phyloP scores from a whole-genome alignment of 441 rosid genomes.

The Bruguiera hainesii region DNA sequence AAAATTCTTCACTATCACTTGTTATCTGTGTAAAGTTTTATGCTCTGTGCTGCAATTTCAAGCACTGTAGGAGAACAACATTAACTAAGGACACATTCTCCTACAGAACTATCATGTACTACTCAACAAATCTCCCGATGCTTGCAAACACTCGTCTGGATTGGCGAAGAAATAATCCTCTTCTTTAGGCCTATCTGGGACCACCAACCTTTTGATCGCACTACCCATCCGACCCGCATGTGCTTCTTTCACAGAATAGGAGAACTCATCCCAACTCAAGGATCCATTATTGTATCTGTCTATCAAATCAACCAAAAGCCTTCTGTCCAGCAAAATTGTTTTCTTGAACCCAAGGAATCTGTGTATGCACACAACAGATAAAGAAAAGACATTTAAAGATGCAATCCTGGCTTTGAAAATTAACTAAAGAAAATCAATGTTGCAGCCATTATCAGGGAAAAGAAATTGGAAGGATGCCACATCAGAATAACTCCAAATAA shows the following conservation, averaged over 20 bases:
- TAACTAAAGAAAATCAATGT: neutral
- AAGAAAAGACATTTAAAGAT: neutral
- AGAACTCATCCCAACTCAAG: constrained; percentile 78
- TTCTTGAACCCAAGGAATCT: constrained; percentile 85
- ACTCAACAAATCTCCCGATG: constrained; percentile 35
- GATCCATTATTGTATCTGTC: constrained; percentile 57
- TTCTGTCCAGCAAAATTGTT: constrained; percentile 66
- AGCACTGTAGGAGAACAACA: constrained; percentile 19
- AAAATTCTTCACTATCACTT: constrained; percentile 11
- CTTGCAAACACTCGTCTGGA: constrained; percentile 77
- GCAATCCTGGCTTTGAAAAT: neutral
- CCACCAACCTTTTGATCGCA: constrained; percentile 50
- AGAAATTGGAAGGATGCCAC: neutral
- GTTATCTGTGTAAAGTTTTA: constrained; percentile 4
- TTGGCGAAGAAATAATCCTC: constrained; percentile 91
- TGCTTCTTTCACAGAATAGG: constrained; percentile 56
- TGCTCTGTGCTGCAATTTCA: constrained; percentile 23
- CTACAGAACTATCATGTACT: constrained; percentile 24
- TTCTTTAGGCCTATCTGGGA: constrained; percentile 78
- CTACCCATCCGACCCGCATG: constrained; percentile 67
- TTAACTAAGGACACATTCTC: constrained; percentile 15
- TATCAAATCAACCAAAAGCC: constrained; percentile 70
- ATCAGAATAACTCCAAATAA: neutral
- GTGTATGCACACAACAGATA: neutral
- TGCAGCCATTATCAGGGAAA: neutral